Base-by-base conservation (phyloP, 208 protist genomes). In the Leishmania braziliensis region DNA sequence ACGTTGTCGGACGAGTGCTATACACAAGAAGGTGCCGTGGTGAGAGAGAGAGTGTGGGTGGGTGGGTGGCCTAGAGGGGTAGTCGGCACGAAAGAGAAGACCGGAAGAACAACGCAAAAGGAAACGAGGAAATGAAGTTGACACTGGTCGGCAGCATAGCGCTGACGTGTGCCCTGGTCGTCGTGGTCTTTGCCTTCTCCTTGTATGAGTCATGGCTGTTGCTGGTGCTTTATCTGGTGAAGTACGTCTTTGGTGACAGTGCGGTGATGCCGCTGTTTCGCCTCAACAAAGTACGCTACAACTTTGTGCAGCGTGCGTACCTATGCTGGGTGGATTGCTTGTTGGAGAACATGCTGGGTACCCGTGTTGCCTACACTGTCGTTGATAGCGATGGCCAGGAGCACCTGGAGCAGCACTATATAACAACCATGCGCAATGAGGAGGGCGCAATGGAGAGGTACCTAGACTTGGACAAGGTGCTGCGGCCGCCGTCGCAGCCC, bases 291-390 rank as follows among this genome's bases (percentile, higher is more conserved):
- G 20, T 39, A 2, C 85, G 77, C 69, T 80, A 90, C 71, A 81
- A 89, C 77, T 73, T 84, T 26, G 8, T 92, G 9, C 81, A 91
- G 75, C 54, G 81, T 18, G 51, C 86, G 43, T 97, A 88, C 82
- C 86, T 94, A 53, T 63, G 29, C 9, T 81, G 91, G 62, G 82
- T 96, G 16, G 80, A 75, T 2, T 72, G 85, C 10, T 50, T 89
- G 48, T 50, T 97, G 53, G 90, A 96, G 88, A 78, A 90, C 18
- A 71, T 92, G 0, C 70, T 94, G 9, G 85, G 86, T 53, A 90
- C 90, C 9, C 83, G 84, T 14, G 68, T 97, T 58, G 86, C 89
- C 10, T 95, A 94, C 86, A 94, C 90, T 12, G 48, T 97, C 46
- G 92, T 94, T 0, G 86, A 94, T n/a, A 83, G 73, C 23, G 77